Evolutionary conservation across 306 rosid genomes (phyloP), one percentile per base, ranked within the genome.

Genomic region (Cicer pinnatifidum): DNA sequence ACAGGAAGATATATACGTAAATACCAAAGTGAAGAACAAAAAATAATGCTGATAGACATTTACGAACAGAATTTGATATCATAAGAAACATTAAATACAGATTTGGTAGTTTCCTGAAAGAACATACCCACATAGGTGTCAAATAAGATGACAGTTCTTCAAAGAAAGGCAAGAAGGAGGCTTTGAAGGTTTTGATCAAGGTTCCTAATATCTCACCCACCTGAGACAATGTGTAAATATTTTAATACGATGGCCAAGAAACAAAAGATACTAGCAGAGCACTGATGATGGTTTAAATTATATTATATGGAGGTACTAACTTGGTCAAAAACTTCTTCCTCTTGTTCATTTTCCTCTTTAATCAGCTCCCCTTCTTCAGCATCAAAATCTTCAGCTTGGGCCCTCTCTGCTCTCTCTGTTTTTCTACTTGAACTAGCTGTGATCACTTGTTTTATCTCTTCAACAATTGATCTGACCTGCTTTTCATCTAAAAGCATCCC

Each of bases 111-210:
- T 60, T 74, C 48, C 37, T 19, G 16, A 9, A 17, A 37, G 67
- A 76, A 90, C 99, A 84, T 86, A 95, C 99, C 99, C 99, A 95
- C 99, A 95, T 95, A 85, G 99, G 99, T 16, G 97, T 95, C 80
- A 95, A 68, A 90, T 95, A 95, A 11, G 99, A 87, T 50, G 99
- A 85, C 67, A 95, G 85, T 78, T 86, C 93, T 38, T 95, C 97
- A 71, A 95, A 95, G 87, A 95, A 92, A 11, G 92, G 97, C 69
- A 95, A 87, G 93, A 95, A 95, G 80, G 97, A 85, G 62, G 90
- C 92, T 88, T 90, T 92, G 83, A 95, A 95, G 48, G 97, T 95
- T 85, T 95, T 92, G 76, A 95, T 95, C 89, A 95, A 76, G 71
- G 97, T 92, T 80, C 99, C 99, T 91, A 95, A 86, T 65, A 92